Evolutionary conservation across 805 yeast species (phyloP), one percentile per base, ranked within the genome.

Genomic region (Komagataella kurtzmanii): DNA sequence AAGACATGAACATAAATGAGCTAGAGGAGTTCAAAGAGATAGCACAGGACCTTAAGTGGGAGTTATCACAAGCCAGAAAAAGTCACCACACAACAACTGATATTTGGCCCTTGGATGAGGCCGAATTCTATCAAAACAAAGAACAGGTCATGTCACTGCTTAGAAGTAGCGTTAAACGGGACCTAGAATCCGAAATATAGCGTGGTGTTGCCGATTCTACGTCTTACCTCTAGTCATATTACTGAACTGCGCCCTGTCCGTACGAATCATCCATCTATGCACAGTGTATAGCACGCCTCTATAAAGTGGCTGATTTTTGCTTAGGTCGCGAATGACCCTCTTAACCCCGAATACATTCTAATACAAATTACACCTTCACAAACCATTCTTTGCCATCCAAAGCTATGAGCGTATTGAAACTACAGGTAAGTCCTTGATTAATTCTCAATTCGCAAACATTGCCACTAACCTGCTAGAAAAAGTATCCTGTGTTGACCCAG

Each of bases 401-500:
- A n/a, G 44, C 52, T 47, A 81, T 81, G 88, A 81, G 81, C 67
- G 81, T 81, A 54, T 74, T 81, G 49, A 81, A 79, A 62, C 64
- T 81, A 54, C 85, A 79, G 62, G 80, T 76, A 66, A 50, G 80
- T 67, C 1, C 17, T 23, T 24, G 36, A 17, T 14, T 19, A 7
- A 18, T 10, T 8, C 17, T 8, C 48, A 17, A 17, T 18, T 36
- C 23, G 14, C 43, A 19, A 17, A 3, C 46, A n/a, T 44, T 17
- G 19, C 17, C 21, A 30, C 19, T 47, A 24, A 23, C 36, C 24
- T 14, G n/a, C n/a, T 64, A 83, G 81, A 88, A 80, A 71, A 91
- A 88, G 71, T 90, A 79, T 67, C 97, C 99, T 3, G 74, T 79
- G 45, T 75, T 93, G 57, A 77, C 81, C 43, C 98, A 93, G 66